Percentiles rank a stretch among this genome's conserved stretches.
phyloP scores from a whole-genome alignment of 2,329 filamentous ascomycete species.

The Fusarium odoratissimum region DNA sequence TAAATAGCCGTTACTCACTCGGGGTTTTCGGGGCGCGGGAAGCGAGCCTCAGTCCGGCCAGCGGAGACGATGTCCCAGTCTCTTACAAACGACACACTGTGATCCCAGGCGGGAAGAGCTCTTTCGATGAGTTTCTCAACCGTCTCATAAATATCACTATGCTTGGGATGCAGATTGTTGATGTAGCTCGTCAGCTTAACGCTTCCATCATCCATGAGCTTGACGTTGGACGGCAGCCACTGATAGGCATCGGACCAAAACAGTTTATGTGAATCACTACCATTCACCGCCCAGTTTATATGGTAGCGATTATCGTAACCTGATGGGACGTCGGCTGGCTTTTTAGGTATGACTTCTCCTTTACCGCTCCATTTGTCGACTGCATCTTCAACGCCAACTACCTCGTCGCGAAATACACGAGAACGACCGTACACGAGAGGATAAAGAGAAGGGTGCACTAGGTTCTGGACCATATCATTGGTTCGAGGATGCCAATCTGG shows the following conservation, averaged over 20 bases:
- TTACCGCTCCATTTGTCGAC: slow-evolving; percentile 37
- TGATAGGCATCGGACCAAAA: slow-evolving; percentile 49
- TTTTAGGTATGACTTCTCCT: slow-evolving; percentile 30
- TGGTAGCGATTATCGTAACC: slow-evolving; percentile 18
- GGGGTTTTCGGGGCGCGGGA: neutral
- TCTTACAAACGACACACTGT: slow-evolving; percentile 36
- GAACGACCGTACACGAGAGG: slow-evolving; percentile 40
- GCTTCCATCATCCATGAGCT: slow-evolving; percentile 52
- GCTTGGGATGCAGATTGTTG: slow-evolving; percentile 58
- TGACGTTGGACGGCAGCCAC: slow-evolving; percentile 48
- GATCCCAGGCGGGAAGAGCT: slow-evolving; percentile 46
- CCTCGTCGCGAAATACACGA: slow-evolving; percentile 51
- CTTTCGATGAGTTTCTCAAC: neutral
- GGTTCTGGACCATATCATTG: slow-evolving; percentile 9
- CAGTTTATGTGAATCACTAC: slow-evolving; percentile 67
- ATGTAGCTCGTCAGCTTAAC: slow-evolving; percentile 58
- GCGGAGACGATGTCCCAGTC: neutral
- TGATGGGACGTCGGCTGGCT: slow-evolving; percentile 38
- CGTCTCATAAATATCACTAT: slow-evolving; percentile 47
- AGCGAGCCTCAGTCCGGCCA: slow-evolving; percentile 27
- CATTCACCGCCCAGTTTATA: slow-evolving; percentile 47
- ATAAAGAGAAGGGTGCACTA: slow-evolving; percentile 36
- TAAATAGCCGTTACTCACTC: neutral
- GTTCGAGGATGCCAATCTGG: slow-evolving; percentile 33
- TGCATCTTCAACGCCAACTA: slow-evolving; percentile 41